Evolutionary conservation across 192 early-diverging fungal genomes (phyloP).

Genomic region (Obelidium mucronatum): DNA sequence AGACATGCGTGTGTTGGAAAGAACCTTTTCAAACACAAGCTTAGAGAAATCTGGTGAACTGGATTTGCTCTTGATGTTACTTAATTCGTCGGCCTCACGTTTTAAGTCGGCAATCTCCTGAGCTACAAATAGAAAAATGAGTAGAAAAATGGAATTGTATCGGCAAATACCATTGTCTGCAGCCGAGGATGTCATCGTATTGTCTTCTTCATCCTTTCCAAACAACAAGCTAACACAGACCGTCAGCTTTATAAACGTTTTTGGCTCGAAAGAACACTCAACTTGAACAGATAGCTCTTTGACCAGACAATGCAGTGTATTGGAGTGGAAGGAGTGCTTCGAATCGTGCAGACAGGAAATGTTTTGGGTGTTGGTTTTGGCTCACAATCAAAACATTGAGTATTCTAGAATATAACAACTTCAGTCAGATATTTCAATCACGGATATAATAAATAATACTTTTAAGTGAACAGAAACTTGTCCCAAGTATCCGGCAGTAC

Average conservation of each 20-base stretch:
- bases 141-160: neutral
- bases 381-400: conserved; percentile 95
- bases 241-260: too few relatives aligned
- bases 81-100: conserved; percentile 76
- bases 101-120: conserved; percentile 79
- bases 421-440: too few relatives aligned
- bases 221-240: conserved; percentile 76
- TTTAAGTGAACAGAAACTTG: conserved; percentile 89
- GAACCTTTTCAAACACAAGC: conserved; percentile 56
- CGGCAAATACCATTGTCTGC: conserved; percentile 59
- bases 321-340: conserved; percentile 91
- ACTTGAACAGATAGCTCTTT: conserved; percentile 93
- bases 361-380: conserved; percentile 86
- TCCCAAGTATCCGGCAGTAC: conserved; percentile 93
- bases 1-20: neutral
- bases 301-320: conserved; percentile 99
- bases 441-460: conserved; percentile 33
- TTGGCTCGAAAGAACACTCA: too few relatives aligned
- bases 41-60: conserved; percentile 20
- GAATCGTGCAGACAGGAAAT: conserved; percentile 96
- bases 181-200: conserved; percentile 36
- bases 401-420: conserved; percentile 31
- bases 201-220: conserved; percentile 71
- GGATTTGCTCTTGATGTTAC: conserved; percentile 64
- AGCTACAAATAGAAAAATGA: conserved; percentile 42